Conservation (phyloP, 2,329 filamentous ascomycete genomes). For the Trichoderma sp. region DNA sequence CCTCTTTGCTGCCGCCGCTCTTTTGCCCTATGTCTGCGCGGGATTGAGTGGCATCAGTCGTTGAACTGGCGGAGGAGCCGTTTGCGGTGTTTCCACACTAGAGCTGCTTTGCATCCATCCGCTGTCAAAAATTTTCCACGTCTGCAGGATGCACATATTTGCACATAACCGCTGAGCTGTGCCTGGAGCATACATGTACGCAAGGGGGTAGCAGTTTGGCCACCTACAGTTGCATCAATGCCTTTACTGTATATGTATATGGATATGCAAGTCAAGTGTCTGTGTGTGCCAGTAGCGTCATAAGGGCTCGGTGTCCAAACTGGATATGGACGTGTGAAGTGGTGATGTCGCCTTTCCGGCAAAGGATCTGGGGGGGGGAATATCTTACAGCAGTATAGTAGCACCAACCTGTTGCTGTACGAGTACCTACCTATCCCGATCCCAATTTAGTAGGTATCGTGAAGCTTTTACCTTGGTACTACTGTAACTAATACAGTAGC, state of each 20-base stretch:
- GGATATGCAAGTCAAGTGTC: background rate
- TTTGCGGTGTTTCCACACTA: background rate
- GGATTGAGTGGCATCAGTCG: background rate
- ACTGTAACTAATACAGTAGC: no score
- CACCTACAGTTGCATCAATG: background rate
- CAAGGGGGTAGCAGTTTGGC: background rate
- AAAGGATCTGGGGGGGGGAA: background rate
- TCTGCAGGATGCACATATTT: background rate
- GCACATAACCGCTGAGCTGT: background rate
- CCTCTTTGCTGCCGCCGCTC: conserved; percentile 16
- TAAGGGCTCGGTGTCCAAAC: conserved; percentile 11
- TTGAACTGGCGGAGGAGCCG: conserved; percentile 12
- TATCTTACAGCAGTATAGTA: no score
- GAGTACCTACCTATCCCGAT: no score
- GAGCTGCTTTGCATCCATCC: background rate
- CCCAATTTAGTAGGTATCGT: no score
- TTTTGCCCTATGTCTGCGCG: conserved; percentile 7
- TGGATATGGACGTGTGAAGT: background rate
- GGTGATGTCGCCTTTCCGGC: background rate
- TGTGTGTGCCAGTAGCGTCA: conserved; percentile 9
- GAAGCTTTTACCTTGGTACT: no score
- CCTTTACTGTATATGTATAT: background rate
- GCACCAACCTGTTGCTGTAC: no score
- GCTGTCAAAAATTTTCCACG: background rate
- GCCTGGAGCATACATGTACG: background rate